Conservation (phyloP, 208 protist genomes). For the Naegleria lovaniensis region DNA sequence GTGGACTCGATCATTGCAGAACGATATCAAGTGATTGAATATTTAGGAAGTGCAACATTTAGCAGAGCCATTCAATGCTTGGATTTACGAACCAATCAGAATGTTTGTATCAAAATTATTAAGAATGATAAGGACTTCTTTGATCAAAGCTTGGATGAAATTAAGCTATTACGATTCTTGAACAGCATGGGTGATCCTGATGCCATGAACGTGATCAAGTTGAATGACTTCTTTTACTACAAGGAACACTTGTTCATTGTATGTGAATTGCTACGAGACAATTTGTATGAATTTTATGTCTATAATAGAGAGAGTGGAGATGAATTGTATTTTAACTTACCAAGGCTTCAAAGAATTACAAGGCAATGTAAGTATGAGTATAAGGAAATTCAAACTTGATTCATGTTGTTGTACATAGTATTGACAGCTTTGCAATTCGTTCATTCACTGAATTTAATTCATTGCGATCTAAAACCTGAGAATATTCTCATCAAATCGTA, state of each 20-base stretch:
- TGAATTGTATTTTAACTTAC: constrained; percentile 82
- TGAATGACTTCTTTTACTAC: constrained; percentile 90
- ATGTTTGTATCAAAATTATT: constrained; percentile 93
- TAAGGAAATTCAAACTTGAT: constrained; percentile 23
- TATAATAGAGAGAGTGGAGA: constrained; percentile 79
- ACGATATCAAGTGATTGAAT: constrained; percentile 84
- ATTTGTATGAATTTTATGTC: constrained; percentile 91
- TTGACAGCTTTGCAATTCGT: constrained; percentile 75
- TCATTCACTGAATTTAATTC: constrained; percentile 84
- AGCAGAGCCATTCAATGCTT: constrained; percentile 82
- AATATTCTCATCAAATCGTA: constrained; percentile 90
- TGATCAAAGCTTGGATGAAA: constrained; percentile 92
- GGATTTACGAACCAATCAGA: constrained; percentile 71
- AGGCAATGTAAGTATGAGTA: constrained; percentile 42
- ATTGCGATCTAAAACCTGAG: constrained; percentile 91
- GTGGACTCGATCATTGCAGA: constrained; percentile 73
- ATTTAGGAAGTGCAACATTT: constrained; percentile 87
- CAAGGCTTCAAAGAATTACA: constrained; percentile 73
- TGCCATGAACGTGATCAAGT: constrained; percentile 71
- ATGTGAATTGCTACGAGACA: constrained; percentile 86
- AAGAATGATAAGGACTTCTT: constrained; percentile 96
- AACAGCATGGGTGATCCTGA: constrained; percentile 79
- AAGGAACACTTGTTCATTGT: constrained; percentile 94
- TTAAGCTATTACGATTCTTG: constrained; percentile 84
- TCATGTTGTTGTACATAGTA: constrained; percentile 47